Base-by-base conservation (phyloP, 305 asterid species). In the Petunia hybrid region DNA sequence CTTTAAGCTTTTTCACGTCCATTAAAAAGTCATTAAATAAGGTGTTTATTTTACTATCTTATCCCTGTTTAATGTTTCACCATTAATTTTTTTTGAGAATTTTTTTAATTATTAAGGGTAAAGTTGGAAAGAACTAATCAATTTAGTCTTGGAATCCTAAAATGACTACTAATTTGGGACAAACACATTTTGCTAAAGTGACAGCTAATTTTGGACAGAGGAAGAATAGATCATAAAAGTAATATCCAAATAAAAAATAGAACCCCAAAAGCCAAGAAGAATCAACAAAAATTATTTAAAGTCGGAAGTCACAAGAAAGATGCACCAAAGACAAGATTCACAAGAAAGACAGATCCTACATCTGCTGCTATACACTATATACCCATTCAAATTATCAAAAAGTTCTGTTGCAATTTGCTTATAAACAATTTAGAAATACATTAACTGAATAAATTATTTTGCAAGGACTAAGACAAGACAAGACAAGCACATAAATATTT, bases 401-500 rank as follows among this genome's bases (percentile, higher is more conserved):
- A 22, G 31, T 22, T 22, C 1, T 22, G 31, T 22, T 22, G 31
- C 31, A 22, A 22, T 22, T 22, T 22, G 31, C 31, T 22, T 22
- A 22, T 22, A 22, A 22, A 22, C 41, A 42, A 41, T 51, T 10
- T 3, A 41, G n/a, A n/a, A 35, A 1, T 2, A 68, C 8, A 42
- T 68, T 16, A 16, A 16, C 40, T 3, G 2, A 69, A 16, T 45
- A 70, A 68, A 46, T 40, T 41, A 7, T 7, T 46, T 63, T 48
- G 76, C 45, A 64, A 63, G 36, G 74, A 51, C 51, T 9, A 13
- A 63, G 57, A 67, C 69, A 45, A 43, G 8, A 22, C 31, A 65
- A 65, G 43, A 63, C 65, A 79, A 79, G 60, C 40, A 10, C 78
- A 71, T 71, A 79, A 9, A 46, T 22, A 22, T 22, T 22, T 22